Evolutionary conservation across 2,329 filamentous ascomycete genomes (phyloP).

Genomic region (Pleurostoma richardsiae): DNA sequence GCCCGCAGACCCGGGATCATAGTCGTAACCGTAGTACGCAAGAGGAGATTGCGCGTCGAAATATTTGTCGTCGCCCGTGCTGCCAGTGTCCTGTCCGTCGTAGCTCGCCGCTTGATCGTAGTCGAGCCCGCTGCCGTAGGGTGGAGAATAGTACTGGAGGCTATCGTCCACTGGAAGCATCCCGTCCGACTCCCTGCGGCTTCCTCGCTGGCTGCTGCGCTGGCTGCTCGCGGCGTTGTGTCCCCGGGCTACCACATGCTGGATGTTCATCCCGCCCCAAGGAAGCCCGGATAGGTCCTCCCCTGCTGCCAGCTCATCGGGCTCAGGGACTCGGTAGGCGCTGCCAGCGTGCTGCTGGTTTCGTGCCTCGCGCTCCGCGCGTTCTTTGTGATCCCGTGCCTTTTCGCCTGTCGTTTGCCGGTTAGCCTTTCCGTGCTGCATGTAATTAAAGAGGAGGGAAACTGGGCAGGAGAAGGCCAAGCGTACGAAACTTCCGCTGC

Average conservation of each 20-base stretch:
- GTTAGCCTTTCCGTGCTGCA: background rate
- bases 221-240: conserved; percentile 39
- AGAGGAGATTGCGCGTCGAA: conserved; percentile 15
- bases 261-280: conserved; percentile 66
- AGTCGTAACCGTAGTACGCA: conserved; percentile 6
- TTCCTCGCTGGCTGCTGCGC: conserved; percentile 36
- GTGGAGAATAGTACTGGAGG: conserved; percentile 18
- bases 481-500: conserved; percentile 70
- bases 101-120: conserved; percentile 19
- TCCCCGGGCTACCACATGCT: conserved; percentile 43
- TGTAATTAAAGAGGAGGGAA: background rate
- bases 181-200: conserved; percentile 27
- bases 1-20: background rate
- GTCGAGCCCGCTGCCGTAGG: conserved; percentile 5
- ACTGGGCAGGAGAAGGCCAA: background rate
- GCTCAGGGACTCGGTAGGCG: conserved; percentile 57
- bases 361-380: conserved; percentile 54
- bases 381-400: conserved; percentile 62
- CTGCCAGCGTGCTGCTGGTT: conserved; percentile 60
- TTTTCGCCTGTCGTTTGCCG: conserved; percentile 56
- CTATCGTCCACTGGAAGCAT: conserved; percentile 23
- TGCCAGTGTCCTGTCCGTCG: conserved; percentile 12
- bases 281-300: conserved; percentile 58
- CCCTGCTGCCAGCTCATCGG: conserved; percentile 43
- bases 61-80: conserved; percentile 26